Percentiles rank a stretch among this genome's conserved stretches.
Conservation (phyloP, 768 basidiomycete genomes). For the Kwoniella europaea region DNA sequence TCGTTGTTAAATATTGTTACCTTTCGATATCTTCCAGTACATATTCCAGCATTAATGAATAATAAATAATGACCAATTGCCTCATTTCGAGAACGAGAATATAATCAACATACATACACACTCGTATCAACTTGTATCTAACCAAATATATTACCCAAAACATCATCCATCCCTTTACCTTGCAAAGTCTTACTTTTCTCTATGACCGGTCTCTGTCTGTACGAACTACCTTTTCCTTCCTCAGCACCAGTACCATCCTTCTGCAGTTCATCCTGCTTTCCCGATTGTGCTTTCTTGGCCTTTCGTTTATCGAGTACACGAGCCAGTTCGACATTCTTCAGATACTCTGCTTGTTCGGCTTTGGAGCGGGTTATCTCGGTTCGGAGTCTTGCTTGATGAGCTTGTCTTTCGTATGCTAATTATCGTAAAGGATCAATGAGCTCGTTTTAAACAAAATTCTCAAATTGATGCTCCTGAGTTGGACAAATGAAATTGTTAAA, state of each 20-base stretch:
- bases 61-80: too few species aligned
- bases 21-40: too few species aligned
- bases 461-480: neutral
- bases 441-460: neutral
- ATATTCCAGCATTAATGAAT: too few species aligned
- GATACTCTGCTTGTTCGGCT: constrained; percentile 87
- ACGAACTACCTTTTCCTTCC: constrained; percentile 21
- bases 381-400: constrained; percentile 85
- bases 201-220: constrained; percentile 45
- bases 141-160: constrained; percentile 54
- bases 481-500: constrained; percentile 28
- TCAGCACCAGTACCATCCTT: constrained; percentile 6
- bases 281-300: constrained; percentile 46
- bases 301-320: constrained; percentile 64
- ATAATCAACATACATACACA: neutral
- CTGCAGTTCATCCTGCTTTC: neutral
- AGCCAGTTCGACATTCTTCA: constrained; percentile 91
- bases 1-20: too few species aligned
- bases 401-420: constrained; percentile 89
- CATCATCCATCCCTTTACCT: constrained; percentile 48
- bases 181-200: constrained; percentile 31
- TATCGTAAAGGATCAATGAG: neutral
- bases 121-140: constrained; percentile 11
- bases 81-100: too few species aligned
- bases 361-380: constrained; percentile 86